A percentile compares a stretch with the other conserved stretches of the same genome.
Evolutionary conservation across 306 rosid species (phyloP).

Genomic region (Vigna mungo): DNA sequence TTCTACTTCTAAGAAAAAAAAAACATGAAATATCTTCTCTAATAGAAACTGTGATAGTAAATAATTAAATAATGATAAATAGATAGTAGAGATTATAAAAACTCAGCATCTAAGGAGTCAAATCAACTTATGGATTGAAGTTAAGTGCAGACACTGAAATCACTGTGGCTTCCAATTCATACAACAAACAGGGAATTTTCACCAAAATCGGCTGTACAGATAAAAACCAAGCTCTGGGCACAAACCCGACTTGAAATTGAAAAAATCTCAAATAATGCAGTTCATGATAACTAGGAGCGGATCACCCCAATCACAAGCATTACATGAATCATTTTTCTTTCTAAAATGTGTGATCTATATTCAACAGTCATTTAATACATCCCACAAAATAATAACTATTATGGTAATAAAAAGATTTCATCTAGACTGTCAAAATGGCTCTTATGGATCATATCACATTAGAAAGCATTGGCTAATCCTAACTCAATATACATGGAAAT

Average conservation of each 20-base stretch:
- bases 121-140: background rate
- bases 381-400: background rate
- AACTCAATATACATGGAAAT: conserved; percentile 4
- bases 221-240: background rate
- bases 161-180: background rate
- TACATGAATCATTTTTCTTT: no score
- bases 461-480: conserved; percentile 15
- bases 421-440: conserved; percentile 8
- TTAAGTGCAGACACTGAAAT: background rate
- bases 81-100: no score
- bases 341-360: no score
- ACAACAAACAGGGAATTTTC: background rate
- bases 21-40: no score
- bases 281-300: background rate
- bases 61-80: no score
- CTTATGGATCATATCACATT: background rate
- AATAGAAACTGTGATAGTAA: no score
- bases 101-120: background rate
- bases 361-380: conserved; percentile 20
- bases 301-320: background rate
- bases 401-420: background rate
- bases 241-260: conserved; percentile 18
- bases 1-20: background rate
- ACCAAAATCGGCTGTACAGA: background rate
- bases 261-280: background rate